phyloP scores from a whole-genome alignment of 1,284 basidiomycete species.

The Omphalotus olearius region DNA sequence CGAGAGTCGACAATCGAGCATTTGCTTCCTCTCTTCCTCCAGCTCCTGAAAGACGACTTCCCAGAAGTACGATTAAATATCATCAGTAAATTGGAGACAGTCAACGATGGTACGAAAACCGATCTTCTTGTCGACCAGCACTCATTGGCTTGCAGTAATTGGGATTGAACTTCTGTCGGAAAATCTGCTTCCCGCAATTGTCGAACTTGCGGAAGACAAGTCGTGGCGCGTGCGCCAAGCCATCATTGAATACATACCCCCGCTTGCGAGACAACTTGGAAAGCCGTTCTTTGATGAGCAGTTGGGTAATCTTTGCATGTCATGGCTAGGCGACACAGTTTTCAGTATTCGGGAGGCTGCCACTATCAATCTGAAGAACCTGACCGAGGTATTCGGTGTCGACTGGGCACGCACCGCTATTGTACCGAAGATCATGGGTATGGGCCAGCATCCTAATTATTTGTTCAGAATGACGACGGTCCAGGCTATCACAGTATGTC shows the following conservation, averaged over 20 bases:
- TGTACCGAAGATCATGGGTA: slow-evolving; percentile 96
- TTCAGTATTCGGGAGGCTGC: slow-evolving; percentile 98
- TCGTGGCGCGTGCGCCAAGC: slow-evolving; percentile 99
- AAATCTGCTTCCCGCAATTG: slow-evolving; percentile 95
- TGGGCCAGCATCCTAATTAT: slow-evolving; percentile 98
- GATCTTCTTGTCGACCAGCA: neutral
- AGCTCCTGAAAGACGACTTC: slow-evolving; percentile 98
- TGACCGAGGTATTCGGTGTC: slow-evolving; percentile 98
- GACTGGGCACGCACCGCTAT: slow-evolving; percentile 96
- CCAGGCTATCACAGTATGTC: slow-evolving; percentile 91
- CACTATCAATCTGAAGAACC: slow-evolving; percentile 93
- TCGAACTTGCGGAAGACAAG: slow-evolving; percentile 98
- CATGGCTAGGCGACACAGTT: slow-evolving; percentile 98
- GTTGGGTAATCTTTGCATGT: slow-evolving; percentile 96
- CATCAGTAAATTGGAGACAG: slow-evolving; percentile 97
- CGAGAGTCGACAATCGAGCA: slow-evolving; percentile 96
- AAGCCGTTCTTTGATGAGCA: slow-evolving; percentile 98
- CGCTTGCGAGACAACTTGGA: slow-evolving; percentile 95
- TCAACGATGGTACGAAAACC: slow-evolving; percentile 75
- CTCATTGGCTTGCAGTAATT: slow-evolving; percentile 62
- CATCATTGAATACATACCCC: slow-evolving; percentile 97
- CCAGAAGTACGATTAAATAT: slow-evolving; percentile 97
- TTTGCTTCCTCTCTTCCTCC: slow-evolving; percentile 94
- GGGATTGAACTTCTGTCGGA: slow-evolving; percentile 96
- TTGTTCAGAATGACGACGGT: slow-evolving; percentile 99